Conservation (phyloP, 495 filamentous ascomycete species). For the Tuber magnatum region DNA sequence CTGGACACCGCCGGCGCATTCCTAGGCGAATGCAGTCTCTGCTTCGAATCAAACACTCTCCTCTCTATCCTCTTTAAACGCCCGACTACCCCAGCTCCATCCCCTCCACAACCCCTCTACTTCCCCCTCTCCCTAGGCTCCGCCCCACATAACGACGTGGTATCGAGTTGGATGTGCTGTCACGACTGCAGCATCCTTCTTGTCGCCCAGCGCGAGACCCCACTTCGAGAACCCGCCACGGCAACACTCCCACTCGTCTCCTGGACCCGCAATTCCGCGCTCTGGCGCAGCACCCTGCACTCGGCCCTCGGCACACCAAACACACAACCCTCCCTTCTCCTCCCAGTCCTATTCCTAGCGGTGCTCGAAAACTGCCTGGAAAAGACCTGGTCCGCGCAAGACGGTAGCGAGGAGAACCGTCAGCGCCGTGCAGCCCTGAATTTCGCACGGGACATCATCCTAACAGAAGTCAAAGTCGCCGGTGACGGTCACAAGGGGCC, state of each 20-base stretch:
- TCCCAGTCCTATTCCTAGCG: constrained; percentile 42
- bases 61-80: constrained; percentile 43
- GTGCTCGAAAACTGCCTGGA: constrained; percentile 41
- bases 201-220: constrained; percentile 22
- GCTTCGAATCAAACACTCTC: constrained; percentile 41
- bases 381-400: constrained; percentile 40
- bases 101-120: constrained; percentile 26
- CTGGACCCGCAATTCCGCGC: constrained; percentile 29
- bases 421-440: constrained; percentile 31
- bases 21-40: constrained; percentile 41
- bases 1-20: constrained; percentile 24
- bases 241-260: constrained; percentile 29
- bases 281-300: constrained; percentile 34
- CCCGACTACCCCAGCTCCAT: constrained; percentile 9
- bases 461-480: constrained; percentile 34
- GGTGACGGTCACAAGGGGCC: constrained; percentile 38
- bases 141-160: constrained; percentile 37
- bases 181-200: constrained; percentile 36
- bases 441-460: constrained; percentile 38
- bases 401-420: constrained; percentile 31
- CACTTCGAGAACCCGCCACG: constrained; percentile 27
- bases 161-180: constrained; percentile 40
- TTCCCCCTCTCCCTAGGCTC: constrained; percentile 39
- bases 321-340: constrained; percentile 27
- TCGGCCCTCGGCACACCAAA: constrained; percentile 38